Percentiles rank a stretch among this genome's conserved stretches.
phyloP scores from a whole-genome alignment of 352 stramenopile genomes.

The Pythium myriotylum region DNA sequence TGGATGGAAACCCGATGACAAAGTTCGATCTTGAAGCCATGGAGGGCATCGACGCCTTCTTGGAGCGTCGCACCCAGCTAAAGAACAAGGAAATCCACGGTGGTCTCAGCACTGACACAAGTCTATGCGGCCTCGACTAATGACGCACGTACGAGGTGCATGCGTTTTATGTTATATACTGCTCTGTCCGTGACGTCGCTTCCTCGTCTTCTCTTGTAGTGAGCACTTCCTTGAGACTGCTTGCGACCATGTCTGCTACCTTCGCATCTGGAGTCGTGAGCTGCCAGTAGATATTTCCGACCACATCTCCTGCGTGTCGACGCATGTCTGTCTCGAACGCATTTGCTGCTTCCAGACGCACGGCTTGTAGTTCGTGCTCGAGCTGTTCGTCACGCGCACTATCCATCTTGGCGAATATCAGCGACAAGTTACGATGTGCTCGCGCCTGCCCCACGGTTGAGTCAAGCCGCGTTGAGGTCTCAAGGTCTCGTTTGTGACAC shows the following conservation, averaged over 20 bases:
- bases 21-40: constrained; percentile 80
- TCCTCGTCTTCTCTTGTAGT: constrained; percentile 24
- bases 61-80: constrained; percentile 70
- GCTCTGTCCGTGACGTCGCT: not conserved
- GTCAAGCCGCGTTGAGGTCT: constrained; percentile 38
- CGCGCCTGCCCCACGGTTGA: constrained; percentile 56
- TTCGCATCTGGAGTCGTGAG: constrained; percentile 39
- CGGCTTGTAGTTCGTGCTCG: constrained; percentile 34
- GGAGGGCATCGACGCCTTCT: constrained; percentile 76
- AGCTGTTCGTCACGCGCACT: constrained; percentile 14
- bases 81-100: constrained; percentile 90
- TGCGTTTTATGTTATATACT: constrained; percentile 6
- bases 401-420: constrained; percentile 59
- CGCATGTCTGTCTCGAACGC: constrained; percentile 59
- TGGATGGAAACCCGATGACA: constrained; percentile 79
- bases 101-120: constrained; percentile 75
- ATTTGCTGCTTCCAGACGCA: constrained; percentile 22
- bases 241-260: constrained; percentile 39
- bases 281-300: constrained; percentile 77
- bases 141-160: not conserved
- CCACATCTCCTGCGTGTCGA: constrained; percentile 37
- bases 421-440: constrained; percentile 70
- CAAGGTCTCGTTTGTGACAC: constrained; percentile 66
- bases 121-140: constrained; percentile 80
- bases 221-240: constrained; percentile 40